Percentiles rank a stretch among this genome's conserved stretches.
These are phyloP conservation scores for Brassica rapa DNA, from an alignment of 345 rosid species.

Conservation along the genomic window DNA sequence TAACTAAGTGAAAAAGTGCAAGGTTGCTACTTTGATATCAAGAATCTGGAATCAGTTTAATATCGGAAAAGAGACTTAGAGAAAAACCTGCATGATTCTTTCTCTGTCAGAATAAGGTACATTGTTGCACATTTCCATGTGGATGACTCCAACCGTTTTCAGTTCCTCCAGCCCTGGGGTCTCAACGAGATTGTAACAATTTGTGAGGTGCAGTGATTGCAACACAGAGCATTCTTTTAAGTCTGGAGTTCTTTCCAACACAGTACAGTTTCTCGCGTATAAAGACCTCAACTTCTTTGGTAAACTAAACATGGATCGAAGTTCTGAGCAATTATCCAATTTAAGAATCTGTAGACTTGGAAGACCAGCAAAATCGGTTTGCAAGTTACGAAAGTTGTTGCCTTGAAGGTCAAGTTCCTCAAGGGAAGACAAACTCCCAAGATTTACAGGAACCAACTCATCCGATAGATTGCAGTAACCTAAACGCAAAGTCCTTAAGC, in stretches of 20 bases:
- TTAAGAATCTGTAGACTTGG: neutral
- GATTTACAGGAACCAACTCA: neutral
- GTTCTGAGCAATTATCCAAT: conserved; percentile 24
- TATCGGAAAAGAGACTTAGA: neutral
- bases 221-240: conserved; percentile 9
- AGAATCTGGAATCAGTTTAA: no score
- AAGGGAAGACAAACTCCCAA: conserved; percentile 19
- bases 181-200: neutral
- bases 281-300: conserved; percentile 17
- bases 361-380: conserved; percentile 13
- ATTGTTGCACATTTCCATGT: conserved; percentile 34
- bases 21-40: no score
- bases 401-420: conserved; percentile 13
- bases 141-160: conserved; percentile 12
- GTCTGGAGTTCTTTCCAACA: conserved; percentile 26
- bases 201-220: conserved; percentile 14
- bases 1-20: neutral
- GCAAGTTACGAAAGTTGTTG: conserved; percentile 17
- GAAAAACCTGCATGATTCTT: conserved; percentile 22
- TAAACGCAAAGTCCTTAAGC: conserved; percentile 22
- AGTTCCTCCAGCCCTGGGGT: conserved; percentile 25
- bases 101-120: neutral
- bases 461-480: conserved; percentile 24
- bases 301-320: conserved; percentile 24
- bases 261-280: neutral